phyloP scores from a whole-genome alignment of 2,329 filamentous ascomycete species.

The Pestalotiopsis sp. region DNA sequence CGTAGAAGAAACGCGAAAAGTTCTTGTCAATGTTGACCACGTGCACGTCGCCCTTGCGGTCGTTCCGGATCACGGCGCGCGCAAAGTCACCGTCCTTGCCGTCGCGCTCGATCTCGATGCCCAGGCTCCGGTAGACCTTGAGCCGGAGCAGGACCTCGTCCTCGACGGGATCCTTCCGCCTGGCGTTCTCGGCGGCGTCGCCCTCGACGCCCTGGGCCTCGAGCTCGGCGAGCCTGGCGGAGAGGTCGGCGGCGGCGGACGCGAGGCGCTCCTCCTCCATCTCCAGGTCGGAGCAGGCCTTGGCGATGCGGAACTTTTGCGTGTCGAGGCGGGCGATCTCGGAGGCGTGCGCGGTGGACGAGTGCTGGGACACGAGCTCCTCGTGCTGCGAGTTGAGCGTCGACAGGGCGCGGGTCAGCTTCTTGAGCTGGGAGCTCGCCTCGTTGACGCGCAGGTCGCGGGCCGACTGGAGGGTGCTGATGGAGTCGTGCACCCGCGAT shows the following conservation, averaged over 20 bases:
- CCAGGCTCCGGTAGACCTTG: constrained; percentile 88
- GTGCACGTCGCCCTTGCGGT: constrained; percentile 86
- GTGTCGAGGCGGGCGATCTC: constrained; percentile 88
- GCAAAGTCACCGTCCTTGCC: constrained; percentile 77
- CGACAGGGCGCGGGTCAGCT: constrained; percentile 75
- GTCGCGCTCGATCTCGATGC: constrained; percentile 83
- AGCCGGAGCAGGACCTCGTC: constrained; percentile 74
- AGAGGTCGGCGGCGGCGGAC: constrained; percentile 74
- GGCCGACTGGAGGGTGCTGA: constrained; percentile 81
- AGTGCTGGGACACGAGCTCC: constrained; percentile 75
- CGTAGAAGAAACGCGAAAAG: constrained; percentile 89
- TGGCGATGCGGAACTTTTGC: constrained; percentile 93
- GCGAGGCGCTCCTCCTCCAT: constrained; percentile 93
- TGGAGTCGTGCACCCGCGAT: constrained; percentile 79
- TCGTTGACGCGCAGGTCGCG: constrained; percentile 78
- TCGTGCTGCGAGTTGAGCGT: constrained; percentile 76
- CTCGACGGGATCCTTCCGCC: constrained; percentile 51
- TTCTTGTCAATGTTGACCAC: constrained; percentile 94
- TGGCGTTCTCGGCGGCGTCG: constrained; percentile 34
- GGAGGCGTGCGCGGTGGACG: constrained; percentile 77
- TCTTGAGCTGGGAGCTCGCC: constrained; percentile 67
- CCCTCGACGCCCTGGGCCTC: constrained; percentile 89
- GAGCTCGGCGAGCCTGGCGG: constrained; percentile 75
- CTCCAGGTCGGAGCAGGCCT: constrained; percentile 84
- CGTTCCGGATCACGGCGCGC: constrained; percentile 84